These are phyloP conservation scores for Geranium brycei DNA, from an alignment of 345 rosid species.

Conservation along the genomic window DNA sequence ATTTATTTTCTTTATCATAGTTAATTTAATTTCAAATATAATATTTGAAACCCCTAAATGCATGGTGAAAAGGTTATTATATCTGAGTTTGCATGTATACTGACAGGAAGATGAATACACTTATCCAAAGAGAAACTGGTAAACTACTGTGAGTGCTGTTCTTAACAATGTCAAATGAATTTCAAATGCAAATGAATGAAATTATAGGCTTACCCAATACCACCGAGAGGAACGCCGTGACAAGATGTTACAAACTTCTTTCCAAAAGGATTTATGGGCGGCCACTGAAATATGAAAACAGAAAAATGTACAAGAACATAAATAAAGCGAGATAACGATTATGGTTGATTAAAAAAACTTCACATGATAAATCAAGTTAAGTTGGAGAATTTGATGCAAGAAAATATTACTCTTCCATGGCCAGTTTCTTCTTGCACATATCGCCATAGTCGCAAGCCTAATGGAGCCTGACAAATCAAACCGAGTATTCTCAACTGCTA, in stretches of 20 bases:
- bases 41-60: background rate
- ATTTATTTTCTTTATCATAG: too few species aligned
- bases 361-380: slow-evolving; percentile 4
- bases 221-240: slow-evolving; percentile 81
- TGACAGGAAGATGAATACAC: background rate
- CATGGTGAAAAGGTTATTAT: background rate
- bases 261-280: slow-evolving; percentile 47
- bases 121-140: background rate
- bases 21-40: too few species aligned
- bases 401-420: slow-evolving; percentile 46
- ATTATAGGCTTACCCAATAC: slow-evolving; percentile 52
- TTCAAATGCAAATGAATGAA: background rate
- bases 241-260: slow-evolving; percentile 46
- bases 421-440: slow-evolving; percentile 40
- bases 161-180: slow-evolving; percentile 1
- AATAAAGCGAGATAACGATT: background rate
- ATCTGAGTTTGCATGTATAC: background rate
- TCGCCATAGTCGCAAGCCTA: slow-evolving; percentile 61
- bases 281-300: slow-evolving; percentile 27
- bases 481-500: background rate
- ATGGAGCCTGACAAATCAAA: slow-evolving; percentile 57
- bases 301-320: slow-evolving; percentile 3
- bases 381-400: slow-evolving; percentile 2
- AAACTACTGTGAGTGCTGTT: background rate
- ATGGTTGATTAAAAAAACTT: background rate